Base-by-base conservation (phyloP, 805 yeast species). In the Yarrowia sp. region DNA sequence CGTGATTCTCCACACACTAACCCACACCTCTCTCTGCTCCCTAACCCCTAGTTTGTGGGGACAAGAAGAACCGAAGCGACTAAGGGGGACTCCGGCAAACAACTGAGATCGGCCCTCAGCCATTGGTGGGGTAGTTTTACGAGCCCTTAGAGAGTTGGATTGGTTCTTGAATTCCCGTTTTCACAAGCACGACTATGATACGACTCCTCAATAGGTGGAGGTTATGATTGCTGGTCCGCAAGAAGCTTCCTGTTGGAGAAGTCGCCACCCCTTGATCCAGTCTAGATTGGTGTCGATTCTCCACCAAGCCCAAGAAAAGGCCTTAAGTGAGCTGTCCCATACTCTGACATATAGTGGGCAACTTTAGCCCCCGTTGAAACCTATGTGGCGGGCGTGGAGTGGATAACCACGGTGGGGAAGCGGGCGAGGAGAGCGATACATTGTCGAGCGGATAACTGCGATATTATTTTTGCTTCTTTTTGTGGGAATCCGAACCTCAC, bases 351-450 rank as follows among this genome's bases (percentile, higher is more conserved):
- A 49, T 49, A 49, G 42, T 52, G 42, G 56, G 56, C 56, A 52
- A 52, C 42, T 52, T 52, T 52, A 52, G 56, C 56, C 56, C 20
- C 56, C 56, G 56, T 52, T 52, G 56, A 52, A n/a, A 52, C 17
- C 9, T 19, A 3, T 17, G 34, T n/a, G 13, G 2, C 33, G 20
- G 49, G 50, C 50, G 34, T 46, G 50, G 8, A 24, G 6, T 44
- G 49, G 33, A 43, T 43, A 17, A 24, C 30, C 3, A 5, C 6
- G 30, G 30, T 24, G 30, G 30, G 30, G 30, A 24, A 24, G 30
- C 30, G 30, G 30, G 6, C 6, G 3, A 5, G 30, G 30, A 24
- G 30, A n/a, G n/a, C n/a, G n/a, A 24, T 24, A 24, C 30, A 24
- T 24, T 24, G 30, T 24, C 3, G 24, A 17, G 24, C 24, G 46